Evolutionary conservation across 441 rosid species (phyloP), one percentile per base, ranked within the genome.

Genomic region (Theobroma grandiflorum): DNA sequence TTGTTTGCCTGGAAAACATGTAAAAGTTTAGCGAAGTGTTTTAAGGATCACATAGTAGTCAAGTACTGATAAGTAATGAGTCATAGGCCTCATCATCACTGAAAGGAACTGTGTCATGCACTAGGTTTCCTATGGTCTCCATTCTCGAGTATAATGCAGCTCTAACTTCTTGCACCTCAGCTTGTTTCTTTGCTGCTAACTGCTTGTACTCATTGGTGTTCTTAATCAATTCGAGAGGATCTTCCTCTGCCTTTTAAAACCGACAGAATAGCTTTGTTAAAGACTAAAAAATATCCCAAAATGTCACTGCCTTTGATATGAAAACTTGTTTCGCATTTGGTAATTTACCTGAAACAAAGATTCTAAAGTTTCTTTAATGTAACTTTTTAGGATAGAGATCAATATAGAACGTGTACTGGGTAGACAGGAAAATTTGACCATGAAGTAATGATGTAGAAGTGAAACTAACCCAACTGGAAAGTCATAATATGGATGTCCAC

Each of bases 1-100:
- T 91, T 91, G 78, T 86, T 82, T 2, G 82, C 93, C 94, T 91
- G 75, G 31, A 77, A 18, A 7, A 72, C 2, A 59, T 11, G 91
- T 1, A 26, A 26, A 26, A 26, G 31, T 26, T 26, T 26, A 26
- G 31, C 31, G 90, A 10, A 91, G 90, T 0, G 91, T 86, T 47
- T 47, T 9, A 47, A 47, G 3, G 9, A 47, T 8, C 11, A 47
- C 50, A 78, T 91, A 89, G 71, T 89, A 93, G 58, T 89, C 87
- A 22, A 91, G 87, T 79, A 88, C 3, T 18, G 22, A 15, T 91
- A 31, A 92, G 50, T 91, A 69, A 91, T 83, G 31, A 26, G 31
- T 26, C 31, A 26, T 26, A 26, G 31, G 1, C 31, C 31, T 26
- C 31, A 26, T 26, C 31, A 26, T 26, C 31, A 26, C 31, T 26